Evolutionary conservation across 2,329 filamentous ascomycete species (phyloP).

Genomic region (Pseudogymnoascus sp.): DNA sequence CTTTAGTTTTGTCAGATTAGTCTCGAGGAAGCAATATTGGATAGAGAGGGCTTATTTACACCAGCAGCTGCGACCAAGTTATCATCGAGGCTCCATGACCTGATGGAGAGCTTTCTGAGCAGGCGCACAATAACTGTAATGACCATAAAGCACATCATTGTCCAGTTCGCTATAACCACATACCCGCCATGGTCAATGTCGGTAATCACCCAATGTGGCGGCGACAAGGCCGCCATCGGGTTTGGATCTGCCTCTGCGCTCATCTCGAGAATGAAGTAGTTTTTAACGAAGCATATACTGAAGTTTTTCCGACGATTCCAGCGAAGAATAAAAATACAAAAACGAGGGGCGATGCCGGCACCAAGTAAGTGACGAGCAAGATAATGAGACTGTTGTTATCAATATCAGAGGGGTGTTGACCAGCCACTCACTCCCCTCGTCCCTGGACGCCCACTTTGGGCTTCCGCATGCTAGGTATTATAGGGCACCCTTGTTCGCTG

Average conservation of each 20-base stretch:
- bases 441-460: not conserved
- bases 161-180: conserved; percentile 4
- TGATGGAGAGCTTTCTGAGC: not conserved
- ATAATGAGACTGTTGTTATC: not conserved
- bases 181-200: not conserved
- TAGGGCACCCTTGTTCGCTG: not conserved
- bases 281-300: not conserved
- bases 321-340: not conserved
- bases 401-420: not conserved
- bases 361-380: not conserved
- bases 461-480: not conserved
- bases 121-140: not conserved
- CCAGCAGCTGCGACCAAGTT: not conserved
- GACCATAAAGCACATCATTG: conserved; percentile 4
- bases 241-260: not conserved
- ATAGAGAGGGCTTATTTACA: not conserved
- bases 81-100: conserved; percentile 5
- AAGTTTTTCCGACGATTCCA: not conserved
- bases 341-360: not conserved
- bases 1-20: not conserved
- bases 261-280: not conserved
- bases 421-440: not conserved
- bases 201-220: conserved; percentile 2
- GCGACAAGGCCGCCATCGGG: not conserved
- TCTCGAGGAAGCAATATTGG: not conserved